Evolutionary conservation across 352 stramenopile genomes (phyloP).

Genomic region (Thraustotheca clavata): DNA sequence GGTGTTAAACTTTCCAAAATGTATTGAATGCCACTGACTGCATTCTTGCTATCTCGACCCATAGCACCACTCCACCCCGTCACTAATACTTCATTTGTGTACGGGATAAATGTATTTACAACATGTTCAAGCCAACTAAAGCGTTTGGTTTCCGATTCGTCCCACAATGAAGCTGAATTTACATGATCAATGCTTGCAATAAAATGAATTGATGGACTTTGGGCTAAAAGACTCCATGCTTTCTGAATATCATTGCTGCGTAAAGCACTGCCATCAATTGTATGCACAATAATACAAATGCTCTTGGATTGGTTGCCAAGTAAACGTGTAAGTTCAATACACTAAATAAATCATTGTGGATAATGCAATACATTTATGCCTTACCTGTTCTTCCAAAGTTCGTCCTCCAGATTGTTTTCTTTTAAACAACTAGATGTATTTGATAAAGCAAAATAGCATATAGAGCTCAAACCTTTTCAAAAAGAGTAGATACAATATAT

Average conservation of each 20-base stretch:
- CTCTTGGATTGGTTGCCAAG: not conserved
- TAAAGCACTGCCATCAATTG: constrained; percentile 39
- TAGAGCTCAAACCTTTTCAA: constrained; percentile 26
- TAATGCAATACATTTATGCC: not conserved
- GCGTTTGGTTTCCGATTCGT: constrained; percentile 39
- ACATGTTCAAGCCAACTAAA: constrained; percentile 45
- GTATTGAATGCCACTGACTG: constrained; percentile 42
- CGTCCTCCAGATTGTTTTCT: not conserved
- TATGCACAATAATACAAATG: constrained; percentile 43
- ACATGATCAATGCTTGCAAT: constrained; percentile 49
- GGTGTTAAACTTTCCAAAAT: constrained; percentile 57
- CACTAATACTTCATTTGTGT: constrained; percentile 29
- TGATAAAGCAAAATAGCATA: not conserved
- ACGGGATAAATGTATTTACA: constrained; percentile 35
- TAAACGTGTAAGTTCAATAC: not conserved
- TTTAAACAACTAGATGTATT: not conserved
- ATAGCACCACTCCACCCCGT: constrained; percentile 29
- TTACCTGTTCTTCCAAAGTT: constrained; percentile 18
- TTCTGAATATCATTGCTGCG: constrained; percentile 38
- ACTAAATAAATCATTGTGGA: not conserved
- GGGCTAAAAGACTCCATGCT: constrained; percentile 43
- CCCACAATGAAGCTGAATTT: constrained; percentile 44
- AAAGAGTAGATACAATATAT: constrained; percentile 32
- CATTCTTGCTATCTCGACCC: constrained; percentile 27
- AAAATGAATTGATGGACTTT: constrained; percentile 33